Evolutionary conservation across 192 early-diverging fungal genomes (phyloP), one percentile per base, ranked within the genome.

Genomic region (Coemansia sp.): DNA sequence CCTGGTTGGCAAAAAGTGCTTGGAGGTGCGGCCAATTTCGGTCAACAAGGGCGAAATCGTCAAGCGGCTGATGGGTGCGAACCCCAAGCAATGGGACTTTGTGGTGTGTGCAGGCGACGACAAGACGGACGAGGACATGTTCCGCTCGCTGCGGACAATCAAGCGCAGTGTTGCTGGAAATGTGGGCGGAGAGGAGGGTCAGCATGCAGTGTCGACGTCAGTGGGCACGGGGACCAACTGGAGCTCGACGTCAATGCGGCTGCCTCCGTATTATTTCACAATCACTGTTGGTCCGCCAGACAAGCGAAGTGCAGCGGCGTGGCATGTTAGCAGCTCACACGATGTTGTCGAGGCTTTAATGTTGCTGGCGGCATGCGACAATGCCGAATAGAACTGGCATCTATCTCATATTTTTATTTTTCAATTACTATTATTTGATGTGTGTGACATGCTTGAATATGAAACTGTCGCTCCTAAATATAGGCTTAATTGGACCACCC

Each of bases 11-110:
- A 97, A 97, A 73, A 99, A 98, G 83, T 95, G 94, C 54, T 83
- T 99, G 4, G 96, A 99, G 67, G 92, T 96, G 19, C 86, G 94
- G 10, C 95, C 97, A n/a, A 88, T 89, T 2, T 84, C 87, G 3
- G 87, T 96, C 54, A 99, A 96, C 84, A 99, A 97, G 83, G 97
- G 97, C 9, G 94, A 97, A 73, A 96, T 98, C 63, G 92, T 98
- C 63, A 94, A 95, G 77, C 84, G 91, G 8, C 45, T 81, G 24
- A 60, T 99, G 53, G 56, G 94, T 19, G 63, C 67, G 5, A 75
- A 69, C 45, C 75, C 86, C 38, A 84, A 88, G 15, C 85, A 86
- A 4, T 86, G 85, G 58, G 94, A 94, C 54, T 99, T 99, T 85
- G 86, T 95, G 1, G 79, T 95, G 22, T 98, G 97, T 72, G 93